phyloP scores from a whole-genome alignment of 768 basidiomycete species.

The Phlegmacium glaucopus region DNA sequence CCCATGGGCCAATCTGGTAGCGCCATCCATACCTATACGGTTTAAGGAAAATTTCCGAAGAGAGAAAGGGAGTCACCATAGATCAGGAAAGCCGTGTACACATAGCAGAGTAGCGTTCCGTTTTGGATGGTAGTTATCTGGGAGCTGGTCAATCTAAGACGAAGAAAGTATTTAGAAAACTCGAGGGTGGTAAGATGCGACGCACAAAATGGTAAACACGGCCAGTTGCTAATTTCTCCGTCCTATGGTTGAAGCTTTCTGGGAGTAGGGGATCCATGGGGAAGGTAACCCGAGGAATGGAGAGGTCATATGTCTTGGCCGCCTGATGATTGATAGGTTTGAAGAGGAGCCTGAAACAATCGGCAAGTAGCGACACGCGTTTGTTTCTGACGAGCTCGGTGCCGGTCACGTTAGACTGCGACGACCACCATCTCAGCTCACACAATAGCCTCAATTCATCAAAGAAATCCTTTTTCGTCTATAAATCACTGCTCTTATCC shows the following conservation, averaged over 20 bases:
- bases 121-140: slow-evolving; percentile 36
- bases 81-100: slow-evolving; percentile 80
- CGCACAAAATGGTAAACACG: slow-evolving; percentile 63
- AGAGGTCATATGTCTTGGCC: no score
- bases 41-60: background rate
- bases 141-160: slow-evolving; percentile 54
- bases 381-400: slow-evolving; percentile 27
- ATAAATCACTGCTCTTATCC: slow-evolving; percentile 2
- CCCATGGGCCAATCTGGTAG: slow-evolving; percentile 71
- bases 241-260: slow-evolving; percentile 51
- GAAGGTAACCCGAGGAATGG: no score
- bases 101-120: slow-evolving; percentile 57
- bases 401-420: slow-evolving; percentile 24
- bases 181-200: background rate
- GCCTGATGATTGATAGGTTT: background rate
- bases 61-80: slow-evolving; percentile 28
- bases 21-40: slow-evolving; percentile 67
- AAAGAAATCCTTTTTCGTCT: slow-evolving; percentile 9
- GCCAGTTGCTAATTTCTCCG: slow-evolving; percentile 52
- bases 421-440: slow-evolving; percentile 21
- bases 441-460: slow-evolving; percentile 9
- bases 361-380: slow-evolving; percentile 4
- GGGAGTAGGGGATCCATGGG: slow-evolving; percentile 40
- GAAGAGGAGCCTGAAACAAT: slow-evolving; percentile 21
- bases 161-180: background rate